Percentiles rank a stretch among this genome's conserved stretches.
These are phyloP conservation scores for Pythium aquatile DNA, from an alignment of 352 stramenopile species.

Conservation along the genomic window DNA sequence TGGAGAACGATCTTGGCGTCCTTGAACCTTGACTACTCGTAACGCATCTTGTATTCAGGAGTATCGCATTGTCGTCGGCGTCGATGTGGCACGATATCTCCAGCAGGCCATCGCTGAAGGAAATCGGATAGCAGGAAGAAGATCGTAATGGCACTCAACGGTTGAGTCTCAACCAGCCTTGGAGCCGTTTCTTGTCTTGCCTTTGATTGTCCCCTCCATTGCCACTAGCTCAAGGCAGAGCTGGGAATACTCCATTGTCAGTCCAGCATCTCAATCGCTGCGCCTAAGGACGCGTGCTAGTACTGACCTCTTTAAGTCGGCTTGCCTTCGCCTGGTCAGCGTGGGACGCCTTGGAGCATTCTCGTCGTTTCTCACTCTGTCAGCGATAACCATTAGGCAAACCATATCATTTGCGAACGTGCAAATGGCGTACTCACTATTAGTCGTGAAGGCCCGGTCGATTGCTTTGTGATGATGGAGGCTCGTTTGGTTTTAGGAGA, in stretches of 20 bases:
- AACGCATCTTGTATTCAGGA: slow-evolving; percentile 4
- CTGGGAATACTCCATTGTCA: slow-evolving; percentile 2
- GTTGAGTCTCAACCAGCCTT: neutral
- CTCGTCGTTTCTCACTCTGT: neutral
- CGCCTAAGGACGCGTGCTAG: neutral
- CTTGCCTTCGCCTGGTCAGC: slow-evolving; percentile 8
- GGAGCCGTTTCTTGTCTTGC: neutral
- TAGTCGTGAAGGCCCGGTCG: neutral
- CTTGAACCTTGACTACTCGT: neutral
- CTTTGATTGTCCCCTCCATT: slow-evolving; percentile 26
- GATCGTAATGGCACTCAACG: neutral
- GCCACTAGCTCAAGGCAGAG: slow-evolving; percentile 25
- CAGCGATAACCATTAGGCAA: neutral
- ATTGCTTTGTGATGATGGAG: neutral
- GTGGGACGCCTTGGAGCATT: neutral
- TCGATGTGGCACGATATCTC: slow-evolving; percentile 27
- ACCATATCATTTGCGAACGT: neutral
- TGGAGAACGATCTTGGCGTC: no score
- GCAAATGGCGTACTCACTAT: neutral
- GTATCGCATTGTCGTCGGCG: slow-evolving; percentile 24
- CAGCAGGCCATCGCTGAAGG: slow-evolving; percentile 21
- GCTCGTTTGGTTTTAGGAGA: neutral
- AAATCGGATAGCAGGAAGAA: neutral
- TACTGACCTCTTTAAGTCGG: slow-evolving; percentile 23
- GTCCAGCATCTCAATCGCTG: neutral